Evolutionary conservation across 352 stramenopile genomes (phyloP), one percentile per base, ranked within the genome.

Genomic region (Globisporangium nodosum): DNA sequence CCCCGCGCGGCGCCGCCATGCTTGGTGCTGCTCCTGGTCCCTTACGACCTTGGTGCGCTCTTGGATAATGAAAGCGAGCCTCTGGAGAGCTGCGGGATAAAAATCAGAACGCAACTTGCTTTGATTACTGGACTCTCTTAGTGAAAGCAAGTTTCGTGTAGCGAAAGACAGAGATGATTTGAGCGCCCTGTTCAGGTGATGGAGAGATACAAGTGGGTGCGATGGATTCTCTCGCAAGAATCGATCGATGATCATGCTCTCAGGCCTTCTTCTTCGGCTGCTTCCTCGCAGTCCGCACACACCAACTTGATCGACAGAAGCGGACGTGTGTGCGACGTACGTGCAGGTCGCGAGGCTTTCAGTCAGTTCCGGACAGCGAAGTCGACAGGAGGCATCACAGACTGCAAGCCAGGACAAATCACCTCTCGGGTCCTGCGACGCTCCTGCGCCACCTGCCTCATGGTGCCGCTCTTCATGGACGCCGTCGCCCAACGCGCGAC

Each of bases 11-110:
- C 21, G 20, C 21, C 45, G 45, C 45, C 45, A 49, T 72, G 58
- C 76, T 64, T 27, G 24, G 24, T 27, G 24, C 11, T 48, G 37
- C 46, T 57, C n/a, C 39, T 49, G 24, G 24, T 27, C 24, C 5
- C 33, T 37, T 37, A 6, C 6, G 33, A 37, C 6, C 6, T 37
- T 12, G 33, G 33, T 12, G 33, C 18, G 35, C 52, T 56, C 21
- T 56, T 56, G 20, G 3, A 21, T 42, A 47, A 40, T 48, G 33
- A 49, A 20, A 31, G 13, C 3, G 24, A 21, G 18, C 11, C 33
- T 35, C 39, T 33, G 37, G 31, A 33, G 46, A 31, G 46, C 16
- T 20, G 16, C 9, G 33, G 33, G 33, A 37, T 37, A 37, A 48
- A 52, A 52, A 52, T 52, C 47, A 52, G 21, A 37, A 52, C 13